Percentiles rank a stretch among this genome's conserved stretches.
These are phyloP conservation scores for Coemansia sp. DNA, from an alignment of 192 early-diverging fungal genomes.

Conservation along the genomic window DNA sequence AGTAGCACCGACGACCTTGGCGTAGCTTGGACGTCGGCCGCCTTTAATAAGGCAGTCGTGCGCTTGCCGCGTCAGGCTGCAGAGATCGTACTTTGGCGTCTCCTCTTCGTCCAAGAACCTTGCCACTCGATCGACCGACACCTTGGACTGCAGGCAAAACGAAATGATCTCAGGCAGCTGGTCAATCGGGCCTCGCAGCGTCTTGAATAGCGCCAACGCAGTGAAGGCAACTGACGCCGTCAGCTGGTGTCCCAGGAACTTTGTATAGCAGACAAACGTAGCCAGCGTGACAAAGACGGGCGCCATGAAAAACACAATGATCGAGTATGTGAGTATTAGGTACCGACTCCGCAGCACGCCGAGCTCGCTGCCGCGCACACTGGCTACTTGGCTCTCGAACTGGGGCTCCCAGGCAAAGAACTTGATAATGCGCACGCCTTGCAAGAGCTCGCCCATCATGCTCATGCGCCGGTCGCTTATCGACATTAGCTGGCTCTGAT, in stretches of 20 bases:
- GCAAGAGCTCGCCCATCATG: conserved; percentile 84
- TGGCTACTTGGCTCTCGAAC: conserved; percentile 66
- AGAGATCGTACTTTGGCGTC: conserved; percentile 50
- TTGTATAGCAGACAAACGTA: conserved; percentile 79
- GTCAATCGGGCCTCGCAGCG: conserved; percentile 86
- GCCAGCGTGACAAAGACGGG: conserved; percentile 89
- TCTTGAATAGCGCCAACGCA: conserved; percentile 88
- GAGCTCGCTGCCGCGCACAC: conserved; percentile 79
- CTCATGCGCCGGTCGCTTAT: conserved; percentile 79
- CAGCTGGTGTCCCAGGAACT: conserved; percentile 60
- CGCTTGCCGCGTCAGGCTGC: conserved; percentile 8
- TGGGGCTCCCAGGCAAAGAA: conserved; percentile 92
- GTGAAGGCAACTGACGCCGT: conserved; percentile 81
- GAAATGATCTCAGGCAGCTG: conserved; percentile 85
- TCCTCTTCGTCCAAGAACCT: conserved; percentile 82
- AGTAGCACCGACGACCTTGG: conserved; percentile 37
- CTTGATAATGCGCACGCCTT: conserved; percentile 95
- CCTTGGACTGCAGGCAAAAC: conserved; percentile 61
- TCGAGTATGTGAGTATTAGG: conserved; percentile 67
- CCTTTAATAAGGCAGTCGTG: conserved; percentile 17
- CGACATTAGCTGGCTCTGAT: conserved; percentile 83
- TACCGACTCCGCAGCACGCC: conserved; percentile 75
- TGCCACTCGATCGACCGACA: conserved; percentile 71
- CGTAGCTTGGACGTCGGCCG: conserved; percentile 28
- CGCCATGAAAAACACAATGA: conserved; percentile 79